phyloP scores from a whole-genome alignment of 805 yeast genomes.

The Ascoidea asiatica region DNA sequence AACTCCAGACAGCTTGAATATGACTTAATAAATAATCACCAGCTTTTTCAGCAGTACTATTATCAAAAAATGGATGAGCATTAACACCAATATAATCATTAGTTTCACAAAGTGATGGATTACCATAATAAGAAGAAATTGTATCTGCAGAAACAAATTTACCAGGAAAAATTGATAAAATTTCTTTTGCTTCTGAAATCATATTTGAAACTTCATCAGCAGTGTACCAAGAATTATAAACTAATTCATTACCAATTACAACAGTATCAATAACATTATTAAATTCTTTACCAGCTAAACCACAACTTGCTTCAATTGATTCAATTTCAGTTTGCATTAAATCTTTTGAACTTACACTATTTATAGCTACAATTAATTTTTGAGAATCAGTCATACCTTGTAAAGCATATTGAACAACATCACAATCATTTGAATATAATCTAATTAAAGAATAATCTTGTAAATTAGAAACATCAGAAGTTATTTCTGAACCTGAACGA shows the following conservation, averaged over 20 bases:
- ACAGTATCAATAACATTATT: conserved; percentile 31
- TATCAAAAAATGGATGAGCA: conserved; percentile 44
- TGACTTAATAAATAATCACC: conserved; percentile 11
- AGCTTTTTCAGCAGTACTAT: conserved; percentile 9
- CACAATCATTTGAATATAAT: conserved; percentile 52
- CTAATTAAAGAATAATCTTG: conserved; percentile 36
- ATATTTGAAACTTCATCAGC: conserved; percentile 34
- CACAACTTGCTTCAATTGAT: conserved; percentile 27
- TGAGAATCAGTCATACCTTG: conserved; percentile 33
- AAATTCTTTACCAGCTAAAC: conserved; percentile 39
- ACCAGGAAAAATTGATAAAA: conserved; percentile 38
- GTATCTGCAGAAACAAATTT: conserved; percentile 52
- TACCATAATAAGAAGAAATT: conserved; percentile 39
- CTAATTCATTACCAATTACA: conserved; percentile 52
- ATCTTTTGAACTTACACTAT: conserved; percentile 29
- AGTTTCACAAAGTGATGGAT: conserved; percentile 37
- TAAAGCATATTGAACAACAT: conserved; percentile 37
- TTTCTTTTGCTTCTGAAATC: conserved; percentile 30
- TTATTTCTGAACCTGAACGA: conserved; percentile 33
- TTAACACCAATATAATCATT: conserved; percentile 56
- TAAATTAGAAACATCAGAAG: conserved; percentile 31
- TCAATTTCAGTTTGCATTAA: conserved; percentile 7
- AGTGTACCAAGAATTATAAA: conserved; percentile 35
- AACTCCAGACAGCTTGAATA: conserved; percentile 10
- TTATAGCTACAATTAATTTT: conserved; percentile 45